These are phyloP conservation scores for Colletotrichum godetiae DNA, from an alignment of 2,329 filamentous ascomycete species.

Conservation along the genomic window DNA sequence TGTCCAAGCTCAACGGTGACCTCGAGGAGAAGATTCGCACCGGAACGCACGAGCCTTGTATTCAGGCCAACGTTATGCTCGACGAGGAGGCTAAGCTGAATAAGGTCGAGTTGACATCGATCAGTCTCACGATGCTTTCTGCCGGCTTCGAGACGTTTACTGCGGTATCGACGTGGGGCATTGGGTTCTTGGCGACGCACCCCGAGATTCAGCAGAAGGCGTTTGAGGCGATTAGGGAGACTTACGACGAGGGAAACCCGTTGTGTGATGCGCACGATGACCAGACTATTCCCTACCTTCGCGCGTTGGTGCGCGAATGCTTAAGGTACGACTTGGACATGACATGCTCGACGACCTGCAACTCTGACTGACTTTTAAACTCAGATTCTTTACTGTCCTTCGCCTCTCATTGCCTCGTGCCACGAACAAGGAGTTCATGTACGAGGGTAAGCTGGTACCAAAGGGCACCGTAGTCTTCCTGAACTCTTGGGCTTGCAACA, in stretches of 20 bases:
- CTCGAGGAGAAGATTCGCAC: conserved; percentile 45
- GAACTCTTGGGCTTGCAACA: conserved; percentile 45
- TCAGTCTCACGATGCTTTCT: conserved; percentile 74
- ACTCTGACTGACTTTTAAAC: conserved; percentile 36
- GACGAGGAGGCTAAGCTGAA: conserved; percentile 62
- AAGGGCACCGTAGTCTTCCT: conserved; percentile 60
- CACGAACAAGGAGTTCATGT: conserved; percentile 40
- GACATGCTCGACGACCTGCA: conserved; percentile 10
- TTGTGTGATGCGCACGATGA: conserved; percentile 81
- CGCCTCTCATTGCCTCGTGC: conserved; percentile 73
- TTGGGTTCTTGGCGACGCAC: conserved; percentile 42
- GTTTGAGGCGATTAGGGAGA: conserved; percentile 51
- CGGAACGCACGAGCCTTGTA: conserved; percentile 74
- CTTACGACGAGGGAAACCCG: conserved; percentile 78
- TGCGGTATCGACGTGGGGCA: conserved; percentile 42
- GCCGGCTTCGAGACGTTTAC: conserved; percentile 45
- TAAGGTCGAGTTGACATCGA: conserved; percentile 70
- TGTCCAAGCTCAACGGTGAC: conserved; percentile 36
- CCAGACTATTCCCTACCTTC: conserved; percentile 82
- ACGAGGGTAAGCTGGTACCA: conserved; percentile 49
- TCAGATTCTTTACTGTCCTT: conserved; percentile 73
- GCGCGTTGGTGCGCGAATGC: conserved; percentile 82
- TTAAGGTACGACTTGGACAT: conserved; percentile 48
- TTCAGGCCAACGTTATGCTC: conserved; percentile 73
- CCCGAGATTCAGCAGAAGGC: conserved; percentile 44